These are phyloP conservation scores for Geranium brycei DNA, from an alignment of 345 rosid species.

Conservation along the genomic window DNA sequence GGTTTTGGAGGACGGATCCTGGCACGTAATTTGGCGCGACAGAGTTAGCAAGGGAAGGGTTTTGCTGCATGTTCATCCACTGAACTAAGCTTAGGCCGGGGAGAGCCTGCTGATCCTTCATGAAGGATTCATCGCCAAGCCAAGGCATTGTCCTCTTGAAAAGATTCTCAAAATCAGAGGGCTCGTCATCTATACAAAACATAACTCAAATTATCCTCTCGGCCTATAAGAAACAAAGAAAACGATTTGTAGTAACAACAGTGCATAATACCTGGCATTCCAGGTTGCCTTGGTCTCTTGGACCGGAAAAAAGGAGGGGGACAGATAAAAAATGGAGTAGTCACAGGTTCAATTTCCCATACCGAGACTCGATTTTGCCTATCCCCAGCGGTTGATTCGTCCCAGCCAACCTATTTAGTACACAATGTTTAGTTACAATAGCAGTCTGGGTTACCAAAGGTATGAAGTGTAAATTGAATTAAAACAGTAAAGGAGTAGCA, in stretches of 20 bases:
- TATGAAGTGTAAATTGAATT: too few species aligned
- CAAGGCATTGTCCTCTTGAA: constrained; percentile 86
- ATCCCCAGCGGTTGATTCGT: constrained; percentile 89
- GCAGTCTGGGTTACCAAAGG: not conserved
- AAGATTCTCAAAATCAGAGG: constrained; percentile 53
- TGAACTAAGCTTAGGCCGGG: constrained; percentile 78
- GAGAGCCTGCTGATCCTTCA: constrained; percentile 53
- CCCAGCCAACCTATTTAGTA: constrained; percentile 81
- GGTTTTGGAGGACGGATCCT: constrained; percentile 33
- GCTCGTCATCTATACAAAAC: constrained; percentile 49
- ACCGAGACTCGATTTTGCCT: constrained; percentile 68
- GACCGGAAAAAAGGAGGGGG: constrained; percentile 90
- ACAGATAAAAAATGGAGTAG: constrained; percentile 82
- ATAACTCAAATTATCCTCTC: not conserved
- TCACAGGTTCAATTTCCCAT: constrained; percentile 95
- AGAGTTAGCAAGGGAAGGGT: constrained; percentile 33
- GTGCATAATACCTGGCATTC: constrained; percentile 51
- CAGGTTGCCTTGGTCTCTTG: constrained; percentile 63
- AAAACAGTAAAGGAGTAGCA: not conserved
- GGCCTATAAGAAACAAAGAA: not conserved
- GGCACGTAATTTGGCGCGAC: constrained; percentile 37
- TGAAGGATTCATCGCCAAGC: constrained; percentile 58
- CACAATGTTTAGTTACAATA: not conserved
- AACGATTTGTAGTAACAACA: not conserved
- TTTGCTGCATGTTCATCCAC: constrained; percentile 92